Percentiles rank a stretch among this genome's conserved stretches.
These are phyloP conservation scores for Aspergillus sp. DNA, from an alignment of 2,329 filamentous ascomycete species.

Conservation along the genomic window DNA sequence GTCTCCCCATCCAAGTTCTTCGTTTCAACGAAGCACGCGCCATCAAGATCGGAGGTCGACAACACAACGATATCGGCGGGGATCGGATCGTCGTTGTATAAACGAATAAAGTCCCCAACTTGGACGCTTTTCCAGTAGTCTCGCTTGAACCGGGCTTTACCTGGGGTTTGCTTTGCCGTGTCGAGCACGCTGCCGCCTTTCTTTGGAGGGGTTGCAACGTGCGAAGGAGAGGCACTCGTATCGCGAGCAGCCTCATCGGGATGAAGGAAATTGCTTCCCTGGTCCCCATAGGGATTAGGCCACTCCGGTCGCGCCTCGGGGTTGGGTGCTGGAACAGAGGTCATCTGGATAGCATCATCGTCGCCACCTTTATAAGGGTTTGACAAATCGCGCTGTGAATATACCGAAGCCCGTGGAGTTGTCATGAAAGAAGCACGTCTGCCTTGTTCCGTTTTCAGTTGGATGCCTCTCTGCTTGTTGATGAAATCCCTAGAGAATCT, in stretches of 20 bases:
- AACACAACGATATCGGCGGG: conserved; percentile 91
- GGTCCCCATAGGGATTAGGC: conserved; percentile 33
- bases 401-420: conserved; percentile 56
- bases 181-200: conserved; percentile 73
- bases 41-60: conserved; percentile 89
- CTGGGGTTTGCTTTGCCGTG: conserved; percentile 61
- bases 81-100: conserved; percentile 95
- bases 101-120: conserved; percentile 92
- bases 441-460: conserved; percentile 37
- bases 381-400: conserved; percentile 47
- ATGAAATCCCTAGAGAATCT: conserved; percentile 51
- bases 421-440: conserved; percentile 68
- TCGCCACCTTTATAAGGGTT: conserved; percentile 29
- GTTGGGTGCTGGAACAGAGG: conserved; percentile 81
- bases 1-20: conserved; percentile 98
- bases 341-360: conserved; percentile 85
- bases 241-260: conserved; percentile 31
- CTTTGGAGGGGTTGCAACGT: conserved; percentile 22
- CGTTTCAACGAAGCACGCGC: conserved; percentile 95
- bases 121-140: conserved; percentile 94
- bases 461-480: conserved; percentile 32
- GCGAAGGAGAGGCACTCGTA: conserved; percentile 24
- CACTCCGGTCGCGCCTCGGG: conserved; percentile 53
- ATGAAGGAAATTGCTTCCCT: conserved; percentile 29
- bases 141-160: conserved; percentile 81